Conservation (phyloP, 768 basidiomycete genomes). For the Tylopilus subfusipes region DNA sequence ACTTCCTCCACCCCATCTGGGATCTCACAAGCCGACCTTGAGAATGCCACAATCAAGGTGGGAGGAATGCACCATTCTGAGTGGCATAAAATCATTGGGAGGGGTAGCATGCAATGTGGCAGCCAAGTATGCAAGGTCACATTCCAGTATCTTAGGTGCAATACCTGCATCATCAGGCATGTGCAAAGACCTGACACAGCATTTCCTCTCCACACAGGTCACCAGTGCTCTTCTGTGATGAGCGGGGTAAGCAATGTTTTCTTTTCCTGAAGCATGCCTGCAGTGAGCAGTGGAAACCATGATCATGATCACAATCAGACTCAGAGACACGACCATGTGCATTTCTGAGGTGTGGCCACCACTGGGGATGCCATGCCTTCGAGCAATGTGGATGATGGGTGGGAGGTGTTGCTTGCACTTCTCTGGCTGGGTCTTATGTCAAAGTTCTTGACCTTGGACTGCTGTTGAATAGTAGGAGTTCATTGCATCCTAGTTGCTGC, state of each 20-base stretch:
- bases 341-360: conserved; percentile 21
- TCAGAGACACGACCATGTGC: background rate
- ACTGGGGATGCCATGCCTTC: too few species aligned
- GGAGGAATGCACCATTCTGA: conserved; percentile 57
- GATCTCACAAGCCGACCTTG: conserved; percentile 53
- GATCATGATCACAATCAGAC: conserved; percentile 6
- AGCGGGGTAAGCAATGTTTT: too few species aligned
- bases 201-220: conserved; percentile 20
- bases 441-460: too few species aligned
- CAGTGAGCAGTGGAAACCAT: conserved; percentile 25
- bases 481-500: too few species aligned
- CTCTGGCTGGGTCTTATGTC: too few species aligned
- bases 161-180: conserved; percentile 10
- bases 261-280: conserved; percentile 50
- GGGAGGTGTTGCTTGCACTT: too few species aligned
- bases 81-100: conserved; percentile 50
- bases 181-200: conserved; percentile 4
- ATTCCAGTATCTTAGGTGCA: conserved; percentile 15
- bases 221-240: too few species aligned
- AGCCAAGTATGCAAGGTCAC: conserved; percentile 37
- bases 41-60: conserved; percentile 53
- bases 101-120: conserved; percentile 51
- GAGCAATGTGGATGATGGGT: too few species aligned
- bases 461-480: too few species aligned
- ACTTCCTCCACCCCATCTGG: too few species aligned